Conservation (phyloP, 805 yeast species). For the Saturnispora halmiae region DNA sequence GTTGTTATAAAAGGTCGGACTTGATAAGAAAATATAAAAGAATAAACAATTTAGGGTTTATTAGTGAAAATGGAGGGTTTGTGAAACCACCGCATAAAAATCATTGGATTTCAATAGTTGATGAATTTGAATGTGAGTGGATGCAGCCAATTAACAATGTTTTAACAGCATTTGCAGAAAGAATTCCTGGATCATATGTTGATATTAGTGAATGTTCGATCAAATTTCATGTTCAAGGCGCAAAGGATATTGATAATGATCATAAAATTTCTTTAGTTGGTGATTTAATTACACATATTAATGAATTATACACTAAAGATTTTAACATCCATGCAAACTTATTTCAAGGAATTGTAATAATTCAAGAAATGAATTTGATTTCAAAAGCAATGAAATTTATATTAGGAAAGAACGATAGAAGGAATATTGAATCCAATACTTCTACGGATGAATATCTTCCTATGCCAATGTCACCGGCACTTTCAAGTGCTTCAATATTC, state of each 20-base stretch:
- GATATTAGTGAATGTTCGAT: constrained; percentile 70
- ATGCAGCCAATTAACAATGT: constrained; percentile 46
- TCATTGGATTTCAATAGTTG: constrained; percentile 56
- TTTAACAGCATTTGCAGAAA: constrained; percentile 54
- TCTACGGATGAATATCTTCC: constrained; percentile 11
- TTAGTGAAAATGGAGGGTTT: constrained; percentile 88
- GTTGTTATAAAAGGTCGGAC: constrained; percentile 53
- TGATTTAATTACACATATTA: constrained; percentile 75
- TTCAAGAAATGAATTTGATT: constrained; percentile 56
- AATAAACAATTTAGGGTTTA: constrained; percentile 62
- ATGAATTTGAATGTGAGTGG: constrained; percentile 46
- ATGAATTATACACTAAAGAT: constrained; percentile 56
- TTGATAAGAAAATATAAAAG: constrained; percentile 62
- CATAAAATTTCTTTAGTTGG: constrained; percentile 66
- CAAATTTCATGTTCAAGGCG: constrained; percentile 64
- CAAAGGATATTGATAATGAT: constrained; percentile 50
- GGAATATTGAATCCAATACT: constrained; percentile 31
- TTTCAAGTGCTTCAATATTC: constrained; percentile 4
- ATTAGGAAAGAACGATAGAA: neutral
- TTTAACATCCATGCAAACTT: constrained; percentile 67
- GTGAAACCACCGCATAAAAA: constrained; percentile 44
- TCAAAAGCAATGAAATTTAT: constrained; percentile 42
- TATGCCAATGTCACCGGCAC: constrained; percentile 12
- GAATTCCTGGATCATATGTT: constrained; percentile 70
- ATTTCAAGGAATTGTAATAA: constrained; percentile 57